Percentiles rank a stretch among this genome's conserved stretches.
Conservation (phyloP, 2,329 filamentous ascomycete genomes). For the Arthroderma sp. region DNA sequence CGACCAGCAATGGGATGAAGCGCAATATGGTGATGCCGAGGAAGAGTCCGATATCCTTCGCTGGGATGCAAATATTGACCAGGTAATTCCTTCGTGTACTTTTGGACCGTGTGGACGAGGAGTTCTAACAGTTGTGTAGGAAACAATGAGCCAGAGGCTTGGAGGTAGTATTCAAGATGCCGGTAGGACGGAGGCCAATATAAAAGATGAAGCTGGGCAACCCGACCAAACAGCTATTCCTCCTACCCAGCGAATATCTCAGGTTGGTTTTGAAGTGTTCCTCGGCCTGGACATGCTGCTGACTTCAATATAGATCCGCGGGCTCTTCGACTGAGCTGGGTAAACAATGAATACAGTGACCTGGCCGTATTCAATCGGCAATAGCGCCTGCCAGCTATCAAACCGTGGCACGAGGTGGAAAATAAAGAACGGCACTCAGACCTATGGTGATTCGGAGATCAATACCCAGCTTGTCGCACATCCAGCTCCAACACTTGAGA, state of each 20-base stretch:
- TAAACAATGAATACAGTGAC: no score
- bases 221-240: constrained; percentile 18
- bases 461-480: constrained; percentile 78
- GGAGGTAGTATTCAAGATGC: constrained; percentile 22
- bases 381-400: no score
- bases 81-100: constrained; percentile 21
- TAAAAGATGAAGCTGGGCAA: constrained; percentile 6
- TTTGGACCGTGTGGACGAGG: background rate
- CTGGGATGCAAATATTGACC: constrained; percentile 45
- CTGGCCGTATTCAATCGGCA: no score
- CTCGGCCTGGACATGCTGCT: constrained; percentile 7
- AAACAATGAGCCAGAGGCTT: constrained; percentile 18
- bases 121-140: constrained; percentile 11
- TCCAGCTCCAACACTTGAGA: constrained; percentile 60
- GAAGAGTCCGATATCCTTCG: constrained; percentile 48
- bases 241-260: constrained; percentile 37
- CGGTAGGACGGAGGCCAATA: constrained; percentile 13
- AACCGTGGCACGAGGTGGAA: no score
- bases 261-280: constrained; percentile 19
- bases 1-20: constrained; percentile 46
- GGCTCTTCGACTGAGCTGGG: constrained; percentile 30
- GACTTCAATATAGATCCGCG: constrained; percentile 16
- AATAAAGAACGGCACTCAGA: no score
- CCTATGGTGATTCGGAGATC: background rate
- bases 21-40: constrained; percentile 32